These are phyloP conservation scores for Beauveria scarabaeidicola DNA, from an alignment of 2,329 filamentous ascomycete species.

Conservation along the genomic window DNA sequence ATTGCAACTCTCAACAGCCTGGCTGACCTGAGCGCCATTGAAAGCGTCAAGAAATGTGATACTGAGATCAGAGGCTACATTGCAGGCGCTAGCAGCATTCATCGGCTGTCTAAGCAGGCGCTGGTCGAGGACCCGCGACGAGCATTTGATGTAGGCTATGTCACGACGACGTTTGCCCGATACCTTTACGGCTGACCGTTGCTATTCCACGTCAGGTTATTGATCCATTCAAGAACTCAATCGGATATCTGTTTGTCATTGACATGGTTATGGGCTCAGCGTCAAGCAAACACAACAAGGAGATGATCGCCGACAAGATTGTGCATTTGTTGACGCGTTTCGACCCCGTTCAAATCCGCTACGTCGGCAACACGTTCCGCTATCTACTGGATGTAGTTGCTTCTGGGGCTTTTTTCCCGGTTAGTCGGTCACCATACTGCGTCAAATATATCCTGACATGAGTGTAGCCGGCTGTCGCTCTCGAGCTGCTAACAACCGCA, in stretches of 20 bases:
- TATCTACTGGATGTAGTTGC: slow-evolving; percentile 34
- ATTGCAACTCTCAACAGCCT: slow-evolving; percentile 32
- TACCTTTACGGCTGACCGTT: slow-evolving; percentile 13
- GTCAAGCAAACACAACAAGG: slow-evolving; percentile 23
- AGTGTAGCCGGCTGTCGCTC: slow-evolving; percentile 36
- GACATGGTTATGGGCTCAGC: slow-evolving; percentile 26
- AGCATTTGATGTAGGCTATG: slow-evolving; percentile 32
- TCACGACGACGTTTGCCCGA: not conserved
- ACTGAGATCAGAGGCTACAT: slow-evolving; percentile 30
- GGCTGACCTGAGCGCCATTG: slow-evolving; percentile 23
- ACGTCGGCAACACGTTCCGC: slow-evolving; percentile 36
- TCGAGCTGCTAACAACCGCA: slow-evolving; percentile 39
- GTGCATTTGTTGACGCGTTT: slow-evolving; percentile 40
- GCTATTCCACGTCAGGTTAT: slow-evolving; percentile 27
- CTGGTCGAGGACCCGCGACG: slow-evolving; percentile 27
- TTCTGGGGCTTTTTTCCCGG: slow-evolving; percentile 32
- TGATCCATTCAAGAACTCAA: slow-evolving; percentile 39
- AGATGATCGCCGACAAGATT: slow-evolving; percentile 31
- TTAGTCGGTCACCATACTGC: slow-evolving; percentile 19
- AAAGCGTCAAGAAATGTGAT: slow-evolving; percentile 31
- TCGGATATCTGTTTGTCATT: slow-evolving; percentile 43
- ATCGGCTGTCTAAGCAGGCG: slow-evolving; percentile 24
- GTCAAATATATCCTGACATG: slow-evolving; percentile 6
- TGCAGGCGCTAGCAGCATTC: slow-evolving; percentile 28
- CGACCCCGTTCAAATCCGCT: slow-evolving; percentile 44